phyloP scores from a whole-genome alignment of 371 early-diverging fungal genomes.

The Mortierella sp. region DNA sequence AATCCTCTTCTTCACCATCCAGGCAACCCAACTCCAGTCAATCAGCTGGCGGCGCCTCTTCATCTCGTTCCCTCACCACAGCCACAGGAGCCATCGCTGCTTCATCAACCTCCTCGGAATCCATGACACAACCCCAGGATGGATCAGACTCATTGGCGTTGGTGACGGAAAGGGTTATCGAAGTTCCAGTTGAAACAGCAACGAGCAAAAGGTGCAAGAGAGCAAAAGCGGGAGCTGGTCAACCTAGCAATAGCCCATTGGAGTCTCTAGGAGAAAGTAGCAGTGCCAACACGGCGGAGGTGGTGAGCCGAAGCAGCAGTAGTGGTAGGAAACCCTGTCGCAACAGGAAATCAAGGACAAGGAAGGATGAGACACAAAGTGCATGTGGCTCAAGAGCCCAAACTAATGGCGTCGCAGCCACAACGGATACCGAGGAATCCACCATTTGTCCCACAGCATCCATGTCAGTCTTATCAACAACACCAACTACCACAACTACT shows the following conservation, averaged over 20 bases:
- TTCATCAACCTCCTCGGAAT: neutral
- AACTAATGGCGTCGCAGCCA: neutral
- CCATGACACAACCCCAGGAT: neutral
- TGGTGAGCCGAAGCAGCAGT: neutral
- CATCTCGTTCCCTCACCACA: no score
- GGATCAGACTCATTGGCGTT: neutral
- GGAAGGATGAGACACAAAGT: constrained; percentile 15
- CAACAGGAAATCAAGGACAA: constrained; percentile 18
- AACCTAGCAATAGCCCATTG: constrained; percentile 20
- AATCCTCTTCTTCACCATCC: constrained; percentile 2
- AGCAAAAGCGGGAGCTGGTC: constrained; percentile 10
- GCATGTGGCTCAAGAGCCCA: constrained; percentile 17
- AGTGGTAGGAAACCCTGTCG: constrained; percentile 5
- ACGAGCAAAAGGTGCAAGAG: constrained; percentile 8
- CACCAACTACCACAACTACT: neutral
- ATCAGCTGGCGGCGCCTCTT: no score
- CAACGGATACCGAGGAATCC: no score
- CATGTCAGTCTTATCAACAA: neutral
- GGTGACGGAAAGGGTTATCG: neutral
- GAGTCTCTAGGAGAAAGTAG: constrained; percentile 1
- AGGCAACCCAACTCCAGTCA: constrained; percentile 19
- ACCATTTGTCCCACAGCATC: no score
- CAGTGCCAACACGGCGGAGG: no score
- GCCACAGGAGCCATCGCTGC: neutral
- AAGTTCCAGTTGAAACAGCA: neutral